Conservation (phyloP, 2,329 filamentous ascomycete genomes). For the Phialocephala subalpina region DNA sequence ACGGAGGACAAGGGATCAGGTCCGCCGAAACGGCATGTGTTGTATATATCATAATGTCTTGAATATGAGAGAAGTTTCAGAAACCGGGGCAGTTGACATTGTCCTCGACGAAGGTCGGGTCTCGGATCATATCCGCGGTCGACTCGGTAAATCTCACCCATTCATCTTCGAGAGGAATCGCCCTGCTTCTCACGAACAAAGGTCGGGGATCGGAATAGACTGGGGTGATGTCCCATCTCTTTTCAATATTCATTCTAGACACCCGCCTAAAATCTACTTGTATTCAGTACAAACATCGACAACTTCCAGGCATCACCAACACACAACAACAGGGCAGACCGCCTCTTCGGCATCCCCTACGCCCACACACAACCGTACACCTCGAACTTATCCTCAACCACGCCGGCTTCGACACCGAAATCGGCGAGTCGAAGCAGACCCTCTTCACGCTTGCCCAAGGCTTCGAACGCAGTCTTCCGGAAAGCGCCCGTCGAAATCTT, state of each 20-base stretch:
- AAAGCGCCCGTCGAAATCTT: neutral
- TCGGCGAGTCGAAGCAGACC: neutral
- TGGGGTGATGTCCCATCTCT: too few species aligned
- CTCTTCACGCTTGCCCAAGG: neutral
- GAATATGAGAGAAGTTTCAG: neutral
- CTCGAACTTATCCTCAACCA: neutral
- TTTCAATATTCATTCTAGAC: too few species aligned
- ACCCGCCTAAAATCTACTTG: too few species aligned
- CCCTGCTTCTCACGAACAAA: neutral
- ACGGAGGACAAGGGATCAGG: neutral
- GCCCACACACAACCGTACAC: neutral
- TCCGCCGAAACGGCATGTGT: conserved; percentile 11
- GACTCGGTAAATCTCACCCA: neutral
- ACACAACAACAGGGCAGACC: neutral
- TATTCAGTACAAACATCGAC: neutral
- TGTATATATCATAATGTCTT: conserved; percentile 15
- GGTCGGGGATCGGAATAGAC: neutral
- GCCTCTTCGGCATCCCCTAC: neutral
- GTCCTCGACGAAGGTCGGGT: neutral
- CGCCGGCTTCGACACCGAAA: neutral
- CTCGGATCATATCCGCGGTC: neutral
- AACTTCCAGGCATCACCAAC: neutral
- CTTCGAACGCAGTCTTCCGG: neutral
- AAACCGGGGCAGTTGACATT: neutral
- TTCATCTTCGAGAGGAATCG: neutral